Evolutionary conservation across 192 early-diverging fungal genomes (phyloP), one percentile per base, ranked within the genome.

Genomic region (Gonapodya sp.): DNA sequence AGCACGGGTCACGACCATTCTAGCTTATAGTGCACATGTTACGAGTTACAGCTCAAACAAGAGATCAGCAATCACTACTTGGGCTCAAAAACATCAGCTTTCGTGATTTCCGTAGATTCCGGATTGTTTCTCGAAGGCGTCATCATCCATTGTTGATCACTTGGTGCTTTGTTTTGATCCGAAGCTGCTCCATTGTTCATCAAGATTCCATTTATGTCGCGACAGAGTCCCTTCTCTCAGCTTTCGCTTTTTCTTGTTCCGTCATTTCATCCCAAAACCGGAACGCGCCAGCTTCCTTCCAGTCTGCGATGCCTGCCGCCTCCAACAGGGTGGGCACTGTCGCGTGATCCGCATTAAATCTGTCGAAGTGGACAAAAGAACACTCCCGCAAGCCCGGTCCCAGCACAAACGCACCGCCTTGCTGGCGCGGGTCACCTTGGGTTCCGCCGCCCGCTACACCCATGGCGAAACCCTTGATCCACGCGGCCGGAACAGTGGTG

Each of bases 391-490:
- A 32, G 18, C 75, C 75, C 8, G 75, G 75, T 33, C 75, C 75
- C 75, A 77, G 75, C 8, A 77, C 75, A 77, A 77, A 77, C 75
- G 75, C 2, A 18, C 75, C 75, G 75, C 75, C 75, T 33, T 77
- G 75, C 75, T 77, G 75, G 18, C 75, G 18, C 75, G 75, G 75
- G 34, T 77, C 75, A 8, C 75, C 75, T 33, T 77, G 75, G 18
- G 34, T 2, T 30, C 64, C 64, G 46, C 46, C 46, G 8, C 34
- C 75, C 75, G 75, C 34, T 2, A 77, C 75, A 14, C 75, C 75
- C 75, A 31, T 77, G 75, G 34, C 18, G 75, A 77, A 77, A 16
- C 75, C 75, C 75, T 32, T 32, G 30, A 34, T 33, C 75, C 75
- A 77, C 75, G 75, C 75, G 18, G 2, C 75, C 8, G 75, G 75